A percentile compares a stretch with the other conserved stretches of the same genome.
These are phyloP conservation scores for Tolypocladium cylindrosporum DNA, from an alignment of 2,329 filamentous ascomycete genomes.

Conservation along the genomic window DNA sequence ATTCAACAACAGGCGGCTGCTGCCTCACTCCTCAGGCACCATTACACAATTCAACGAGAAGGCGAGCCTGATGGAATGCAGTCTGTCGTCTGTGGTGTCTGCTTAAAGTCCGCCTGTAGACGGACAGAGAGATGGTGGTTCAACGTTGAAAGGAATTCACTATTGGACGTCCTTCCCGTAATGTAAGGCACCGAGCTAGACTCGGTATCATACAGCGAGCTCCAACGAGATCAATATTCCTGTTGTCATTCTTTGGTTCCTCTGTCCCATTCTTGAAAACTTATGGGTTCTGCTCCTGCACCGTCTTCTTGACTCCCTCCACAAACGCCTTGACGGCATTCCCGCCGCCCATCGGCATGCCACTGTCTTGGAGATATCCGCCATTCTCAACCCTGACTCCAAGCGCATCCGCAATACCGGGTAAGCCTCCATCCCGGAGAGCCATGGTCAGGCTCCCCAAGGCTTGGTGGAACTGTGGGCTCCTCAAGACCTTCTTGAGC, in stretches of 20 bases:
- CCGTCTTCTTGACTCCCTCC: slow-evolving; percentile 73
- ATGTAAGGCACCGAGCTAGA: not conserved
- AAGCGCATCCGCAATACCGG: slow-evolving; percentile 80
- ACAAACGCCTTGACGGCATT: slow-evolving; percentile 88
- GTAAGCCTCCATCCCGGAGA: slow-evolving; percentile 79
- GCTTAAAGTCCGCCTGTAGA: too few species aligned
- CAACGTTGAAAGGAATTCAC: not conserved
- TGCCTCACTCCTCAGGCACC: not conserved
- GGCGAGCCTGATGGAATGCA: not conserved
- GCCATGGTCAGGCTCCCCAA: slow-evolving; percentile 78
- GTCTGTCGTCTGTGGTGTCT: not conserved
- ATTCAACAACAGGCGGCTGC: not conserved
- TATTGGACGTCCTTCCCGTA: not conserved
- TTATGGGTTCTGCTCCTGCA: slow-evolving; percentile 44
- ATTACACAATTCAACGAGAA: not conserved
- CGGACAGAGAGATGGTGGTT: not conserved
- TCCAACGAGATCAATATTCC: not conserved
- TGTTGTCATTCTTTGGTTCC: not conserved
- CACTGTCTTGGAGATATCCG: slow-evolving; percentile 69
- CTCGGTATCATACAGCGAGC: not conserved
- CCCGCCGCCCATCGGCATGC: slow-evolving; percentile 76
- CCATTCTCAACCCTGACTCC: slow-evolving; percentile 72
- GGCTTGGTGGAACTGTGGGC: slow-evolving; percentile 85
- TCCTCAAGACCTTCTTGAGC: slow-evolving; percentile 71
- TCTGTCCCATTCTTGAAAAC: not conserved